Base-by-base conservation (phyloP, 306 rosid genomes). In the Rosa lucieae region DNA sequence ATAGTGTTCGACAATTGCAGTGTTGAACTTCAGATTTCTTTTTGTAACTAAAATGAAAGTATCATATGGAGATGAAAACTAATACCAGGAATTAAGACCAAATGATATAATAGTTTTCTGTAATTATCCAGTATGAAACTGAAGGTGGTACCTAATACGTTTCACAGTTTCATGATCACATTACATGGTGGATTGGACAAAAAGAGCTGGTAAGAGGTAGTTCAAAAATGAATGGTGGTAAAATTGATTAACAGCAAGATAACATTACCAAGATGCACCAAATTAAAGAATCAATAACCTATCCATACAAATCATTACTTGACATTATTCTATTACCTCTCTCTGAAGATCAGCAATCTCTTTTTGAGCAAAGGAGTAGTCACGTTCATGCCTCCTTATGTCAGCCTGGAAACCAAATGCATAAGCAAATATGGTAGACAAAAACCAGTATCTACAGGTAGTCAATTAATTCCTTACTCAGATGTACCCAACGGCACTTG, bases 271-370 rank as follows among this genome's bases (percentile, higher is more conserved):
- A 17, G 21, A 17, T 5, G 15, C 55, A 20, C 20, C 10, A 17
- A 55, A 55, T 20, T 55, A 20, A 55, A 2, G 12, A n/a, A 21
- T 21, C 65, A 58, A 21, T 10, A 62, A 3, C 14, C 14, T 67
- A 67, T 32, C 32, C 6, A 10, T 15, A 49, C n/a, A 46, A 23
- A 63, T 26, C n/a, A 46, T n/a, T 17, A 75, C 8, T 46, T n/a
- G 21, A 23, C n/a, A 4, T 32, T 58, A 73, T 74, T 51, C 65
- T 72, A 65, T 85, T 84, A 91, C 99, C 97, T 95, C 98, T 75
- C 85, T 93, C 46, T 84, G 93, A 75, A 93, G 98, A 89, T 91
- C 99, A 21, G 53, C 75, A 82, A 82, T 87, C 86, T 93, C 99
- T 86, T 88, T 91, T 75, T 83, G 96, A 44, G 90, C 87, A 86